Evolutionary conservation across 1,284 basidiomycete species (phyloP).

Genomic region (Xerocomus amazonicus): DNA sequence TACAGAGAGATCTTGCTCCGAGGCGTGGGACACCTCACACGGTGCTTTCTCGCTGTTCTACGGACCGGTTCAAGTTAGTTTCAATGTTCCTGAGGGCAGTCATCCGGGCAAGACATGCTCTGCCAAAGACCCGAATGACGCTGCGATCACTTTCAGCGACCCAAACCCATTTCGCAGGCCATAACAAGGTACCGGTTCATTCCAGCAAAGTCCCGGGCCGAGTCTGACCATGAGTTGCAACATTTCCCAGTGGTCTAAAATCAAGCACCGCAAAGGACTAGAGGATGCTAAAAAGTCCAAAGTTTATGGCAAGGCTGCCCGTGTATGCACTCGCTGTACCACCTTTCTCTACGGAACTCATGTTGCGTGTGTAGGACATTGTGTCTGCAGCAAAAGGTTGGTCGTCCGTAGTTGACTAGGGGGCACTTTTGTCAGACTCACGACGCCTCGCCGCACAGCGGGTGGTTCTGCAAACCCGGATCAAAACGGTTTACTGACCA

Average conservation of each 20-base stretch:
- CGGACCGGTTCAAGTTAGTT: background rate
- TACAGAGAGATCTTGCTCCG: no score
- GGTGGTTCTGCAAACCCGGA: slow-evolving; percentile 67
- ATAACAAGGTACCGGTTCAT: slow-evolving; percentile 54
- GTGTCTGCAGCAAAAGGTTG: slow-evolving; percentile 62
- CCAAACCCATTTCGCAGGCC: slow-evolving; percentile 46
- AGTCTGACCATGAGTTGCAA: slow-evolving; percentile 4
- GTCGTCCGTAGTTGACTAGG: slow-evolving; percentile 15
- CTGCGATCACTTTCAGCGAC: slow-evolving; percentile 39
- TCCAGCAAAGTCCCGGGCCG: background rate
- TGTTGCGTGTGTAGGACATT: slow-evolving; percentile 57
- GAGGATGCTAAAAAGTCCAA: slow-evolving; percentile 66
- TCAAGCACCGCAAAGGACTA: slow-evolving; percentile 75
- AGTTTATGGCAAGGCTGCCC: slow-evolving; percentile 55
- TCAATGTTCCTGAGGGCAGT: slow-evolving; percentile 13
- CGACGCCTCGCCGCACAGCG: slow-evolving; percentile 36
- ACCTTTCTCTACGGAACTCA: background rate
- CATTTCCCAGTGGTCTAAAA: slow-evolving; percentile 75
- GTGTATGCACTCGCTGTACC: slow-evolving; percentile 42
- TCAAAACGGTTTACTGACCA: slow-evolving; percentile 60
- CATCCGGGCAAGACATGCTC: slow-evolving; percentile 3
- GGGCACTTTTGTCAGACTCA: background rate
- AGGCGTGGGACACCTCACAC: no score
- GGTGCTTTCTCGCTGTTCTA: no score
- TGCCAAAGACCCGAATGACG: slow-evolving; percentile 1